Percentiles rank a stretch among this genome's conserved stretches.
These are phyloP conservation scores for Mortierella sp. DNA, from an alignment of 371 early-diverging fungal species.

Conservation along the genomic window DNA sequence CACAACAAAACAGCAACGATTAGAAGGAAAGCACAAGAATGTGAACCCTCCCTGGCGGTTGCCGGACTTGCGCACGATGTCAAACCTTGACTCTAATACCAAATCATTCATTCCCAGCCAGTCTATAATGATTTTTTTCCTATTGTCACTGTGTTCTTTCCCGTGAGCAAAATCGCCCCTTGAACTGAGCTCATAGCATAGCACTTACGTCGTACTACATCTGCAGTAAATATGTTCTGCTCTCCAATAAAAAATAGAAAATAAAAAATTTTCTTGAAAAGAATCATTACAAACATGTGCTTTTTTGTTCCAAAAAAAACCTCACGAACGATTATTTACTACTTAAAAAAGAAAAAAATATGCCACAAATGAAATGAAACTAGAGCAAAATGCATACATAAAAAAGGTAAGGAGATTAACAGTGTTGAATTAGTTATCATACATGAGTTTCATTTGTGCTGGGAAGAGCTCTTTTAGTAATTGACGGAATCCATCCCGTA, in stretches of 20 bases:
- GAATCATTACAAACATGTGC: no score
- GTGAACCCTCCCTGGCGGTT: no score
- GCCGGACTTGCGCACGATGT: no score
- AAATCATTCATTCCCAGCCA: background rate
- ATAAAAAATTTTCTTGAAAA: no score
- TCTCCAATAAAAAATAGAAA: no score
- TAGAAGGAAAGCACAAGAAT: no score
- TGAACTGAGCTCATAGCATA: background rate
- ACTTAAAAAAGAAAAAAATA: background rate
- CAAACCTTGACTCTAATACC: background rate
- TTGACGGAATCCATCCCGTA: conserved; percentile 35
- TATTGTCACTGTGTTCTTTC: background rate
- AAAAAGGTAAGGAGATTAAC: conserved; percentile 9
- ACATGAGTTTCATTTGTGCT: conserved; percentile 45
- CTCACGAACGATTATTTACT: background rate
- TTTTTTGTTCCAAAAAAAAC: no score
- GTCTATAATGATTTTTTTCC: background rate
- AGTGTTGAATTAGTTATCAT: conserved; percentile 6
- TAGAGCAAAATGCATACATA: no score
- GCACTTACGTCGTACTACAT: no score
- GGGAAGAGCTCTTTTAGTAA: conserved; percentile 49
- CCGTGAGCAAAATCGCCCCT: background rate
- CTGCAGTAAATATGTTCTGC: no score
- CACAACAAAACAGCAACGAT: no score
- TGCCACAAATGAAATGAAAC: no score